A percentile compares a stretch with the other conserved stretches of the same genome.
Evolutionary conservation across 2,329 filamentous ascomycete species (phyloP).

Genomic region (Sporothrix sp.): DNA sequence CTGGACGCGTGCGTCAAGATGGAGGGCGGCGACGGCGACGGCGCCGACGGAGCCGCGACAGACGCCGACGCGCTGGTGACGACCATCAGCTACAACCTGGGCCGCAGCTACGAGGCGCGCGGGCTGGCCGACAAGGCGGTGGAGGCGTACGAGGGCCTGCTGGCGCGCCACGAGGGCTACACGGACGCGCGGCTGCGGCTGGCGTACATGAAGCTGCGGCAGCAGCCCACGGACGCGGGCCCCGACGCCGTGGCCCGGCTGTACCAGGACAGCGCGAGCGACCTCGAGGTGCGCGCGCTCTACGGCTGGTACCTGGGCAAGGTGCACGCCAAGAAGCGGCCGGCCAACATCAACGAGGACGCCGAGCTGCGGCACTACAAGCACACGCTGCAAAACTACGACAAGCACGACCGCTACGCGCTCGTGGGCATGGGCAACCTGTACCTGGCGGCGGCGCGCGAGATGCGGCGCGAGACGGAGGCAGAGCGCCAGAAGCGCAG

Average conservation of each 20-base stretch:
- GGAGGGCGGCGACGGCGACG: conserved; percentile 57
- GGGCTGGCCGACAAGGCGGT: conserved; percentile 73
- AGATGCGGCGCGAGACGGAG: conserved; percentile 88
- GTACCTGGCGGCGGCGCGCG: conserved; percentile 73
- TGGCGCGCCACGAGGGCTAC: conserved; percentile 81
- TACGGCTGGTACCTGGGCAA: conserved; percentile 95
- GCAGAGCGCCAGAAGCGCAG: conserved; percentile 84
- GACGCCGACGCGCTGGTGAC: conserved; percentile 90
- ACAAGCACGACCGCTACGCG: conserved; percentile 97
- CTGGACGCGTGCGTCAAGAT: conserved; percentile 78
- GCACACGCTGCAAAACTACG: conserved; percentile 83
- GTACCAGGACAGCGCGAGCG: conserved; percentile 71
- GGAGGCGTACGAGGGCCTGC: conserved; percentile 76
- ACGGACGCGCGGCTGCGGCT: conserved; percentile 82
- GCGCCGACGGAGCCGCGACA: conserved; percentile 56
- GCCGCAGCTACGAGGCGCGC: conserved; percentile 81
- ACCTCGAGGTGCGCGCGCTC: conserved; percentile 83
- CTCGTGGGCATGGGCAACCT: conserved; percentile 96
- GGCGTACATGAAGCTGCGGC: conserved; percentile 79
- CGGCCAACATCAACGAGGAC: conserved; percentile 74
- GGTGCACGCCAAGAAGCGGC: conserved; percentile 66
- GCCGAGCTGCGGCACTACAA: conserved; percentile 91
- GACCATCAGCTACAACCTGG: conserved; percentile 94
- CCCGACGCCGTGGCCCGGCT: conserved; percentile 78
- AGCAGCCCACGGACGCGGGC: conserved; percentile 73